Evolutionary conservation across 2,329 filamentous ascomycete species (phyloP).

Genomic region (Blastomyces emzantsi): DNA sequence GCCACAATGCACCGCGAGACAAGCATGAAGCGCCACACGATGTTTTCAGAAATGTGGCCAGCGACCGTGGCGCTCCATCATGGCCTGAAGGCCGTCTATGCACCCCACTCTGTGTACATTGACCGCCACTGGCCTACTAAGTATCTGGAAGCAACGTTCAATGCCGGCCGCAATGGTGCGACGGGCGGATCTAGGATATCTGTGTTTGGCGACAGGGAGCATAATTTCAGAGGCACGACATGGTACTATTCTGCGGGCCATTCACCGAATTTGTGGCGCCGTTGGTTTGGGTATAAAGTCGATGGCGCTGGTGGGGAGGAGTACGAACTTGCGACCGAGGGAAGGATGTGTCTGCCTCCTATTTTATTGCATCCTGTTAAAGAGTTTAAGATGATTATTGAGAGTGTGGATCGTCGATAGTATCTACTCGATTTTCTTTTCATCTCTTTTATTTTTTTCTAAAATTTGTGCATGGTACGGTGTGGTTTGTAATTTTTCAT

Average conservation of each 20-base stretch:
- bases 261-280: conserved; percentile 67
- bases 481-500: no score
- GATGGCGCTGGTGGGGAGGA: conserved; percentile 70
- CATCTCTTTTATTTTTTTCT: background rate
- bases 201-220: conserved; percentile 74
- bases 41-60: conserved; percentile 97
- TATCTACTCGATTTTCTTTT: background rate
- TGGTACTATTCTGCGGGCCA: conserved; percentile 92
- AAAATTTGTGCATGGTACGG: no score
- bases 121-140: conserved; percentile 77
- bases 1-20: conserved; percentile 88
- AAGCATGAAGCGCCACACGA: conserved; percentile 71
- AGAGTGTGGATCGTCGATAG: conserved; percentile 16
- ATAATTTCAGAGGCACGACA: conserved; percentile 75
- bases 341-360: conserved; percentile 81
- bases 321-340: conserved; percentile 64
- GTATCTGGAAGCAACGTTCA: conserved; percentile 70
- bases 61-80: conserved; percentile 80
- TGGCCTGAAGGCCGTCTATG: conserved; percentile 85
- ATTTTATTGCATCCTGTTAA: conserved; percentile 89
- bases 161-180: conserved; percentile 65
- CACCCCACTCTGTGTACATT: conserved; percentile 78
- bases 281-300: conserved; percentile 77
- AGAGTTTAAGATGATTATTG: conserved; percentile 51
- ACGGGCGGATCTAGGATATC: conserved; percentile 63